phyloP scores from a whole-genome alignment of 192 early-diverging fungal genomes.

The Coemansia sp. region DNA sequence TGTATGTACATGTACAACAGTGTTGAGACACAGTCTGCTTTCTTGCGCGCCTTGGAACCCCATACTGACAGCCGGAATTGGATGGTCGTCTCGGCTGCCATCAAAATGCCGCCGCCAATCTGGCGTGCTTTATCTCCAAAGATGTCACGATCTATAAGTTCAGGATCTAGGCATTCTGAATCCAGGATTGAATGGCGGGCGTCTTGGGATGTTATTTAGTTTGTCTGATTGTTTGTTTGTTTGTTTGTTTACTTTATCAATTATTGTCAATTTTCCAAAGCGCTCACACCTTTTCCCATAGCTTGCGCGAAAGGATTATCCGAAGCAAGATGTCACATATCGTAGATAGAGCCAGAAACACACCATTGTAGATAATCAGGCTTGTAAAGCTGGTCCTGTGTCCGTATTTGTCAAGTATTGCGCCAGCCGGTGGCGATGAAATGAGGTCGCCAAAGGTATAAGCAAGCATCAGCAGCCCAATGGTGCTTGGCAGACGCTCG shows the following conservation, averaged over 20 bases:
- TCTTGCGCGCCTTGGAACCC: not conserved
- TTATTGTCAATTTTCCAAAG: not conserved
- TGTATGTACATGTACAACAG: slow-evolving; percentile 6
- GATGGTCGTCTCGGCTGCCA: not conserved
- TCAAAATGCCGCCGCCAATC: not conserved
- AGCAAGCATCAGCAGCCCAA: slow-evolving; percentile 26
- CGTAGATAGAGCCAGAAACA: slow-evolving; percentile 13
- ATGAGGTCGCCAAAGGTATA: slow-evolving; percentile 21
- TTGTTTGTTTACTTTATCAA: not conserved
- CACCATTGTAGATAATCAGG: slow-evolving; percentile 23
- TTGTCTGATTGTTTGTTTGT: not conserved
- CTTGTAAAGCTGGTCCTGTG: slow-evolving; percentile 22
- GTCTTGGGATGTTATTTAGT: slow-evolving; percentile 37
- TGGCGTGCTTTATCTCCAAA: not conserved
- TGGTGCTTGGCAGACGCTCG: slow-evolving; percentile 26
- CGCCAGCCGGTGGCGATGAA: slow-evolving; percentile 19
- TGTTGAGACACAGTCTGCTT: not conserved
- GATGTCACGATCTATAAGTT: not conserved
- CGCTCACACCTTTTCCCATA: not conserved
- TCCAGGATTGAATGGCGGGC: slow-evolving; percentile 24
- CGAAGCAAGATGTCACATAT: not conserved
- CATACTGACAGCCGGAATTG: not conserved
- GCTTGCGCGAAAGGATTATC: not conserved
- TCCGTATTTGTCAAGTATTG: slow-evolving; percentile 33
- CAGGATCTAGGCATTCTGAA: not conserved